Percentiles rank a stretch among this genome's conserved stretches.
Conservation (phyloP, 2,329 filamentous ascomycete species). For the Venturia pyrina region DNA sequence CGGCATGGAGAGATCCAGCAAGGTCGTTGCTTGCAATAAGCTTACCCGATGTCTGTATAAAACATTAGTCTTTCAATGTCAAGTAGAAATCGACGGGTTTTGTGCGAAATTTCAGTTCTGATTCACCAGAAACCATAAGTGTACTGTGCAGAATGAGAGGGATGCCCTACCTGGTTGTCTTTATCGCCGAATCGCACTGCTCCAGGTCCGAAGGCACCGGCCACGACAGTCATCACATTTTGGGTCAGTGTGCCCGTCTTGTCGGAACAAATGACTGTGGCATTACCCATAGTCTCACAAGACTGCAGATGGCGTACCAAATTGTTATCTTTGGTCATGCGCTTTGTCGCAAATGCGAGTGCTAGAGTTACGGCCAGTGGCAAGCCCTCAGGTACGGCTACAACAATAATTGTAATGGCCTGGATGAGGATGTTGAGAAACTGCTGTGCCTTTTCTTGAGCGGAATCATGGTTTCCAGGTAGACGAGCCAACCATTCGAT, state of each 20-base stretch:
- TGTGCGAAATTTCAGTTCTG: too few relatives aligned
- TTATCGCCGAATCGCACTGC: constrained; percentile 34
- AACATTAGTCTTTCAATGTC: neutral
- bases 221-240: constrained; percentile 68
- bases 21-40: constrained; percentile 6
- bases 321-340: constrained; percentile 61
- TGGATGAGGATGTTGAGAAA: constrained; percentile 56
- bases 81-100: neutral
- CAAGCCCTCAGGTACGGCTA: constrained; percentile 58
- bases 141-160: too few relatives aligned
- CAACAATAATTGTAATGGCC: constrained; percentile 56
- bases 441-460: constrained; percentile 66
- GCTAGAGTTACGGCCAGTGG: constrained; percentile 60
- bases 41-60: neutral
- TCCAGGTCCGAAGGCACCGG: constrained; percentile 53
- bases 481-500: constrained; percentile 74
- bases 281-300: constrained; percentile 64
- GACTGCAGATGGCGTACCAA: constrained; percentile 57
- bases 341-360: constrained; percentile 56
- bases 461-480: constrained; percentile 44
- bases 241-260: constrained; percentile 68
- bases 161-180: neutral
- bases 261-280: constrained; percentile 68
- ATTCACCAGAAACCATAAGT: too few relatives aligned
- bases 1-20: constrained; percentile 1